phyloP scores from a whole-genome alignment of 192 early-diverging fungal genomes.

The Phycomyces nitens region DNA sequence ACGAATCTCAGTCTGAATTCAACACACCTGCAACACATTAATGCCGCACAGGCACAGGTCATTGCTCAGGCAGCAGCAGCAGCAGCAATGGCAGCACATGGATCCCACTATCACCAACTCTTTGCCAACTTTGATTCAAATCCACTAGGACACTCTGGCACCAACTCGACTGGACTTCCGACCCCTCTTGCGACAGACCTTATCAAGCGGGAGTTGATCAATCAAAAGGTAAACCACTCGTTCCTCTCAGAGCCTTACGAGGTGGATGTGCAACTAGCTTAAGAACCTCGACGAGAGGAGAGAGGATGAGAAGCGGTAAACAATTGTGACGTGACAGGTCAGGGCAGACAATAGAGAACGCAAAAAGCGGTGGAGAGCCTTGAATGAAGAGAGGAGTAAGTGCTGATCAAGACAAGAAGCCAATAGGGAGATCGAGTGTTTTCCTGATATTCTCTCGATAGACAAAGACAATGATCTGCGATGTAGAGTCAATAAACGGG shows the following conservation, averaged over 20 bases:
- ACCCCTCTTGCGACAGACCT: conserved; percentile 23
- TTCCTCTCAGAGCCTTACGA: neutral
- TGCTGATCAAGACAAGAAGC: neutral
- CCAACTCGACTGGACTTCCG: neutral
- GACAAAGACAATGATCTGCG: conserved; percentile 72
- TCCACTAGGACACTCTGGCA: neutral
- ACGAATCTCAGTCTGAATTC: neutral
- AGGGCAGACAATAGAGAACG: conserved; percentile 49
- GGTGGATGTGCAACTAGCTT: neutral
- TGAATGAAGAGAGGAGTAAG: conserved; percentile 53
- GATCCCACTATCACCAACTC: conserved; percentile 7
- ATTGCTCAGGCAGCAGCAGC: conserved; percentile 20
- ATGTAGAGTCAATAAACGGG: conserved; percentile 68
- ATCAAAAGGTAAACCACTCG: conserved; percentile 31
- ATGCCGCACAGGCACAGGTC: conserved; percentile 20
- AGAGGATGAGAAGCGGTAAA: neutral
- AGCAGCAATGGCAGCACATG: neutral
- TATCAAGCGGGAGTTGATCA: conserved; percentile 38
- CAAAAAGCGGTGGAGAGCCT: conserved; percentile 50
- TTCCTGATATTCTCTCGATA: conserved; percentile 6
- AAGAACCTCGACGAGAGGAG: neutral
- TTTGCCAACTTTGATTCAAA: conserved; percentile 18
- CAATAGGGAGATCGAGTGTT: too few species aligned
- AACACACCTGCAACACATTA: conserved; percentile 12
- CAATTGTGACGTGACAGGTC: conserved; percentile 22